Evolutionary conservation across 768 basidiomycete genomes (phyloP).

Genomic region (Naganishia friedmannii): DNA sequence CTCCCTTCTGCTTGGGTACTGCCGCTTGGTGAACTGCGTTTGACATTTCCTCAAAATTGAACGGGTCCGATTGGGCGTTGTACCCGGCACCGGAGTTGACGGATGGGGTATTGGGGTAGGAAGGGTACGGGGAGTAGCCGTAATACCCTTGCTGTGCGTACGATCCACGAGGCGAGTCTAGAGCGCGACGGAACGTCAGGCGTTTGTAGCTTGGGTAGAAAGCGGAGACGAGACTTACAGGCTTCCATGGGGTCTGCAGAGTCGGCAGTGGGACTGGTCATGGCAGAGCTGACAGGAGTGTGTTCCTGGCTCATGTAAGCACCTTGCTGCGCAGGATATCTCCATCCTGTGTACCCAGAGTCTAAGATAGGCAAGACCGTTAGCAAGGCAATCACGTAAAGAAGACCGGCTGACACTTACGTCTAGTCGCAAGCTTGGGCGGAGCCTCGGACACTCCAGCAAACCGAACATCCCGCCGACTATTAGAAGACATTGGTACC

Average conservation of each 20-base stretch:
- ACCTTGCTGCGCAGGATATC: neutral
- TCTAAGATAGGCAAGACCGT: neutral
- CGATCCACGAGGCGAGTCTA: neutral
- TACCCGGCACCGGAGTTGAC: conserved; percentile 14
- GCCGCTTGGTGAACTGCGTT: neutral
- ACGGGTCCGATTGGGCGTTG: conserved; percentile 22
- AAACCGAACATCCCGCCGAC: conserved; percentile 13
- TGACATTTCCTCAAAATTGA: conserved; percentile 17
- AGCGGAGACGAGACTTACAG: neutral
- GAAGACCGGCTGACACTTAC: neutral
- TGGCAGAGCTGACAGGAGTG: conserved; percentile 7
- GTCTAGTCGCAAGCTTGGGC: conserved; percentile 8
- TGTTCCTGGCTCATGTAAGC: conserved; percentile 9
- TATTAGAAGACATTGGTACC: neutral
- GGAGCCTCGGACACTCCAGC: neutral
- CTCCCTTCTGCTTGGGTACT: neutral
- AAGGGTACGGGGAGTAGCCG: conserved; percentile 16
- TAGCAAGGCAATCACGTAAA: neutral
- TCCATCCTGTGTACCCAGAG: conserved; percentile 6
- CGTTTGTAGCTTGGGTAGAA: neutral
- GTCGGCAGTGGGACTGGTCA: conserved; percentile 8
- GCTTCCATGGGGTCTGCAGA: conserved; percentile 7
- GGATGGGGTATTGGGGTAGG: conserved; percentile 15
- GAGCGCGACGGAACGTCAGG: neutral
- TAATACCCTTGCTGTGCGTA: conserved; percentile 6